These are phyloP conservation scores for Neurospora terricola DNA, from an alignment of 495 filamentous ascomycete genomes.

Conservation along the genomic window DNA sequence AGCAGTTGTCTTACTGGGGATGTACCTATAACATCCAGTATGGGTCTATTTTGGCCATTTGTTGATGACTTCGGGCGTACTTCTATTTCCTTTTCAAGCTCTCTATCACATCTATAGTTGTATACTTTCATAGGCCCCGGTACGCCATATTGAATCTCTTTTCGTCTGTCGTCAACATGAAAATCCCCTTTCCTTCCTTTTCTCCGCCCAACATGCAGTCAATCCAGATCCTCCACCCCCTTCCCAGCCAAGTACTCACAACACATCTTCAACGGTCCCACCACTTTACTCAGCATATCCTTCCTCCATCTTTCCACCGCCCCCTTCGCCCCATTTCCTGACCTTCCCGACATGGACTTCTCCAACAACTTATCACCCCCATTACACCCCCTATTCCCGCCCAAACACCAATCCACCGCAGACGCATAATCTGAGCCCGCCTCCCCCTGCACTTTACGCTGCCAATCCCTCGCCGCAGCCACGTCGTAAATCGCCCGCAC, in stretches of 20 bases:
- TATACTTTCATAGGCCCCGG: neutral
- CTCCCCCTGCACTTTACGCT: slow-evolving; percentile 19
- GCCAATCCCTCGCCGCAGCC: neutral
- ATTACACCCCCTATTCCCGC: slow-evolving; percentile 2
- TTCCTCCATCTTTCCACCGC: neutral
- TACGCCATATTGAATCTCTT: too few relatives aligned
- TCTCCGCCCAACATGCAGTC: neutral
- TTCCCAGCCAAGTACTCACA: neutral
- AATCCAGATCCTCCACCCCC: neutral
- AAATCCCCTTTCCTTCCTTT: too few relatives aligned
- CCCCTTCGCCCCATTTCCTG: neutral
- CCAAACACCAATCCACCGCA: slow-evolving; percentile 29
- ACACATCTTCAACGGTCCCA: neutral
- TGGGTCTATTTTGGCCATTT: neutral
- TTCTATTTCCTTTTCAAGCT: neutral
- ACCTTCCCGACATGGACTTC: neutral
- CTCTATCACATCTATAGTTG: neutral
- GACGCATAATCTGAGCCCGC: slow-evolving; percentile 24
- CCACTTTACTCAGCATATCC: neutral
- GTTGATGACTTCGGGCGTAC: neutral
- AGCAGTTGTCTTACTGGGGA: neutral
- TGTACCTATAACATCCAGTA: neutral
- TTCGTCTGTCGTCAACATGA: too few relatives aligned
- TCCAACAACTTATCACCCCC: neutral
- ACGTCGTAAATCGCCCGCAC: neutral